phyloP scores from a whole-genome alignment of 257 asterid species.

The Gentiana straminea region DNA sequence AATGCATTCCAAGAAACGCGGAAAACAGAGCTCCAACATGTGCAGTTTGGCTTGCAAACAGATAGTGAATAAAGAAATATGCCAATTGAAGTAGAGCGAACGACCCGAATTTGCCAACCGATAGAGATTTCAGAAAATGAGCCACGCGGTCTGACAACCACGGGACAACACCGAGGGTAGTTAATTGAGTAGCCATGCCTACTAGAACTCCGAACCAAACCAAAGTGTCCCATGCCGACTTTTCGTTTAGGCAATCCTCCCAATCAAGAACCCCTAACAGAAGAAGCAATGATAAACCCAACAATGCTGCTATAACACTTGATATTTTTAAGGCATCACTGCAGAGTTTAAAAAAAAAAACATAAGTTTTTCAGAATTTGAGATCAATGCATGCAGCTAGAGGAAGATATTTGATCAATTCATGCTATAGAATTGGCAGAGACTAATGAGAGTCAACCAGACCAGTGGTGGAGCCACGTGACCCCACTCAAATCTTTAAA shows the following conservation, averaged over 20 bases:
- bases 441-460: no score
- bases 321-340: slow-evolving; percentile 48
- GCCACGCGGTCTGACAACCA: slow-evolving; percentile 54
- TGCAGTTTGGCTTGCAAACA: slow-evolving; percentile 90
- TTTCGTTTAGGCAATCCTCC: slow-evolving; percentile 76
- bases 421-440: no score
- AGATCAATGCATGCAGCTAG: no score
- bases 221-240: slow-evolving; percentile 72
- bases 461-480: no score
- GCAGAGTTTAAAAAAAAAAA: neutral
- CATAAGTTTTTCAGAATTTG: no score
- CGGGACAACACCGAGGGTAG: slow-evolving; percentile 42
- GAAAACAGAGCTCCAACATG: slow-evolving; percentile 88
- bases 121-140: slow-evolving; percentile 30
- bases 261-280: slow-evolving; percentile 56
- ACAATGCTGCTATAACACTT: slow-evolving; percentile 62
- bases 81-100: slow-evolving; percentile 54
- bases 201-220: slow-evolving; percentile 71
- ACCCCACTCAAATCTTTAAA: no score
- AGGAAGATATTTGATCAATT: no score
- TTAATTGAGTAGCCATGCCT: slow-evolving; percentile 67
- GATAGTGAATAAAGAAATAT: slow-evolving; percentile 71
- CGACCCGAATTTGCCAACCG: slow-evolving; percentile 37
- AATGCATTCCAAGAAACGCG: slow-evolving; percentile 71
- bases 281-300: slow-evolving; percentile 46